phyloP scores from a whole-genome alignment of 2,329 filamentous ascomycete genomes.

The Alternaria burnsii region DNA sequence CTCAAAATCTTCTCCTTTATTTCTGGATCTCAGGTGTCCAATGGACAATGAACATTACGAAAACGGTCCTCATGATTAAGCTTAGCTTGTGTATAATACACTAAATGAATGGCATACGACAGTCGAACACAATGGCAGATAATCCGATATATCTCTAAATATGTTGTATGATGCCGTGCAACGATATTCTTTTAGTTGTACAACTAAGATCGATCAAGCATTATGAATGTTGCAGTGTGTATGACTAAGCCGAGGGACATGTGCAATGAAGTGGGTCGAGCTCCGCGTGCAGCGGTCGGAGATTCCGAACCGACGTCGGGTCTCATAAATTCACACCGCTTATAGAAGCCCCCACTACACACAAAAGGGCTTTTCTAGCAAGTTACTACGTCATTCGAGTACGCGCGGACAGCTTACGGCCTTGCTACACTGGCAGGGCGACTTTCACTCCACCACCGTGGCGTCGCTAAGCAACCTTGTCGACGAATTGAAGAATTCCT shows the following conservation, averaged over 20 bases:
- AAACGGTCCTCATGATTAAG: constrained; percentile 21
- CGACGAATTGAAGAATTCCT: constrained; percentile 49
- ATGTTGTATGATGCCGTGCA: background rate
- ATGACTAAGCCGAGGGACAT: constrained; percentile 20
- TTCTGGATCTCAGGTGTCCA: constrained; percentile 16
- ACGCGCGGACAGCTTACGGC: constrained; percentile 21
- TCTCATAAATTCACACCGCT: constrained; percentile 25
- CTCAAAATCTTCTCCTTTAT: constrained; percentile 20
- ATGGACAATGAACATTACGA: constrained; percentile 27
- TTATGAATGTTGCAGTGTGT: background rate
- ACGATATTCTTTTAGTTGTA: background rate
- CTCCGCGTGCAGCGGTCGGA: constrained; percentile 17
- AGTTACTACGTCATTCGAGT: constrained; percentile 28
- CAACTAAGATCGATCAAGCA: background rate
- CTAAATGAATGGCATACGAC: constrained; percentile 17
- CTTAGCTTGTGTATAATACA: constrained; percentile 29
- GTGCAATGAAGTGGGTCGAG: constrained; percentile 9
- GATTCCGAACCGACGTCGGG: constrained; percentile 28
- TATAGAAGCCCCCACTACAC: constrained; percentile 28
- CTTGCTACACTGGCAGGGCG: constrained; percentile 28
- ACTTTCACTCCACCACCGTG: constrained; percentile 40
- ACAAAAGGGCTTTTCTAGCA: constrained; percentile 23
- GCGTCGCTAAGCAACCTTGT: constrained; percentile 45
- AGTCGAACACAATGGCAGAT: background rate
- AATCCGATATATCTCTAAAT: background rate